Evolutionary conservation across 208 protist genomes (phyloP).

Genomic region (Phytomonas serpens): DNA sequence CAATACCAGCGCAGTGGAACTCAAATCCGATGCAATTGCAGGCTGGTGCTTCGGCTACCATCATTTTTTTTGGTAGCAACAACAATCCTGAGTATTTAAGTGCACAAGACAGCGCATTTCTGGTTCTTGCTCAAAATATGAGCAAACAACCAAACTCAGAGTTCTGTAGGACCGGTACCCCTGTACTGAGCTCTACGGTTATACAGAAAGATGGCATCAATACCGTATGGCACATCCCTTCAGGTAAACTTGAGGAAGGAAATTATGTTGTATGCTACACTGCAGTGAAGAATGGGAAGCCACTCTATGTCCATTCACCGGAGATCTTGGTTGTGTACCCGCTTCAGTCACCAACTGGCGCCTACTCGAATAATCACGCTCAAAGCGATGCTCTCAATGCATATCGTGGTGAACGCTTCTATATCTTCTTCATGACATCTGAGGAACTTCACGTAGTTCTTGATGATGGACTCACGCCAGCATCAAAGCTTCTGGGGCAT

Average conservation of each 20-base stretch:
- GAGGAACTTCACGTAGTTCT: constrained; percentile 49
- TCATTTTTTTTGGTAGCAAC: constrained; percentile 51
- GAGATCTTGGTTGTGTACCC: constrained; percentile 42
- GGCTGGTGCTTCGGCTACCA: constrained; percentile 25
- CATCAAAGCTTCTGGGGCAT: constrained; percentile 5
- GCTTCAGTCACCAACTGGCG: constrained; percentile 58
- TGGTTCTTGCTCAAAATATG: constrained; percentile 25
- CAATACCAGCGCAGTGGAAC: constrained; percentile 45
- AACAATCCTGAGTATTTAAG: constrained; percentile 30
- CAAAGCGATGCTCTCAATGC: constrained; percentile 20
- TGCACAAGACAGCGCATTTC: constrained; percentile 40
- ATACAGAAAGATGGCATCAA: constrained; percentile 29
- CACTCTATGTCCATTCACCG: constrained; percentile 52
- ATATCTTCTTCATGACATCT: constrained; percentile 70
- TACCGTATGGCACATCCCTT: constrained; percentile 62
- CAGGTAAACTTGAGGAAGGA: constrained; percentile 21
- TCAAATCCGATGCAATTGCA: constrained; percentile 45
- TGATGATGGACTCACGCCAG: constrained; percentile 23
- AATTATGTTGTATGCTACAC: constrained; percentile 80
- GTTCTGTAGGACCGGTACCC: constrained; percentile 4
- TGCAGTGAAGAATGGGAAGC: constrained; percentile 30
- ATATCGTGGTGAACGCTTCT: constrained; percentile 64
- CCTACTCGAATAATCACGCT: constrained; percentile 40
- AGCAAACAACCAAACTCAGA: constrained; percentile 9
- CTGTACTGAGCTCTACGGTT: constrained; percentile 4